A percentile compares a stretch with the other conserved stretches of the same genome.
These are phyloP conservation scores for Colletotrichum sojae DNA, from an alignment of 2,329 filamentous ascomycete genomes.

Conservation along the genomic window DNA sequence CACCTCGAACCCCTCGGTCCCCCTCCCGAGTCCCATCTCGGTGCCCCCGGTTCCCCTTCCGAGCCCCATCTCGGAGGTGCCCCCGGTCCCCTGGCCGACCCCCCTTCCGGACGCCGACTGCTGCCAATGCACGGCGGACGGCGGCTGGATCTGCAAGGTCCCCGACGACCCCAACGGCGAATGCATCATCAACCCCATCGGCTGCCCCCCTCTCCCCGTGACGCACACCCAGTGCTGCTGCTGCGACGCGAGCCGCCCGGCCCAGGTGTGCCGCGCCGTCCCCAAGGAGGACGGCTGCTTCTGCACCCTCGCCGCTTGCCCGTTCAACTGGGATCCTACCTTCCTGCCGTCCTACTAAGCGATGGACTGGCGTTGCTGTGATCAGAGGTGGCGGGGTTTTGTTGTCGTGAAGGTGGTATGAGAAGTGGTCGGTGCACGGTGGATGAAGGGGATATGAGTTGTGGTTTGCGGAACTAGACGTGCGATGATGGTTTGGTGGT, in stretches of 20 bases:
- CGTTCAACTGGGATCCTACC: constrained; percentile 6
- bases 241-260: constrained; percentile 18
- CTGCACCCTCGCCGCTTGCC: constrained; percentile 11
- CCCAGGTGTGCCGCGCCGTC: constrained; percentile 20
- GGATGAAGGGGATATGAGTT: too few species aligned
- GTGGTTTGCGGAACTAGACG: too few species aligned
- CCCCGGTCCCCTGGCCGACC: background rate
- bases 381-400: too few species aligned
- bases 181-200: background rate
- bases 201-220: constrained; percentile 38
- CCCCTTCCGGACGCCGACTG: background rate
- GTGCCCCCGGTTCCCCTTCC: too few species aligned
- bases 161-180: background rate
- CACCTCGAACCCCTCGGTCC: too few species aligned
- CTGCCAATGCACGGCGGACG: background rate
- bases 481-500: too few species aligned
- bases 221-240: constrained; percentile 41
- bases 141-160: background rate
- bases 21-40: too few species aligned
- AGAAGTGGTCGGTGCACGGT: too few species aligned
- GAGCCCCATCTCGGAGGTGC: too few species aligned
- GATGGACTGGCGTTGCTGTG: too few species aligned
- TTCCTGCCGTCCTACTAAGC: constrained; percentile 3
- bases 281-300: constrained; percentile 20
- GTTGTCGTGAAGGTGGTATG: too few species aligned